Evolutionary conservation across 2,329 filamentous ascomycete species (phyloP).

Genomic region (Fusarium papillatum): DNA sequence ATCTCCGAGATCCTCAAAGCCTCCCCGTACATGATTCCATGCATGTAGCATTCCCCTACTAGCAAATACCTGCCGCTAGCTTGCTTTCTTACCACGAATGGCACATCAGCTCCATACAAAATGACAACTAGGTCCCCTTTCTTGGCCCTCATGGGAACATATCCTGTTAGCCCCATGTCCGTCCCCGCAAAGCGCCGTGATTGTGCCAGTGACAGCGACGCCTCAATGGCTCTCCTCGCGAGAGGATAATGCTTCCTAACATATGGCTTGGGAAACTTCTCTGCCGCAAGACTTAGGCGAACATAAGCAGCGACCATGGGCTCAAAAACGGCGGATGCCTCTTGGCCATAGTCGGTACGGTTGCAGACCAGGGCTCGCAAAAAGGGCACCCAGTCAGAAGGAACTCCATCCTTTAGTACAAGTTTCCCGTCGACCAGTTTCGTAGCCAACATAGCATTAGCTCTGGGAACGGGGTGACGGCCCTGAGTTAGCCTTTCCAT

Average conservation of each 20-base stretch:
- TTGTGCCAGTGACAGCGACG: not conserved
- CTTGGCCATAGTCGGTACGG: not conserved
- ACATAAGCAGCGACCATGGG: not conserved
- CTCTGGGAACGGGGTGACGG: not conserved
- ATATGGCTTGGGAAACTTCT: not conserved
- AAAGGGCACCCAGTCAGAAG: not conserved
- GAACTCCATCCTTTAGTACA: not conserved
- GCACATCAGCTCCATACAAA: not conserved
- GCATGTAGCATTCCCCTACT: not conserved
- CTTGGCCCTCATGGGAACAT: not conserved
- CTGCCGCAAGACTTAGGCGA: not conserved
- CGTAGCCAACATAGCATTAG: not conserved
- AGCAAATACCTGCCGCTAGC: not conserved
- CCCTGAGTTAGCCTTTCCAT: not conserved
- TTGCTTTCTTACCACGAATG: not conserved
- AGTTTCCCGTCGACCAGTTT: not conserved
- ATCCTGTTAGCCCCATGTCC: not conserved
- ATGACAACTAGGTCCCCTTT: not conserved
- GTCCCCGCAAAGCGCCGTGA: not conserved
- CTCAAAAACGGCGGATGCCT: not conserved
- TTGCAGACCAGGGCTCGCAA: not conserved
- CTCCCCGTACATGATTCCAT: not conserved
- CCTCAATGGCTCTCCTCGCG: not conserved
- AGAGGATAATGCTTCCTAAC: not conserved
- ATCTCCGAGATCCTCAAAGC: not conserved